These are phyloP conservation scores for Kazachstania bromeliacearum DNA, from an alignment of 805 yeast genomes.

Conservation along the genomic window DNA sequence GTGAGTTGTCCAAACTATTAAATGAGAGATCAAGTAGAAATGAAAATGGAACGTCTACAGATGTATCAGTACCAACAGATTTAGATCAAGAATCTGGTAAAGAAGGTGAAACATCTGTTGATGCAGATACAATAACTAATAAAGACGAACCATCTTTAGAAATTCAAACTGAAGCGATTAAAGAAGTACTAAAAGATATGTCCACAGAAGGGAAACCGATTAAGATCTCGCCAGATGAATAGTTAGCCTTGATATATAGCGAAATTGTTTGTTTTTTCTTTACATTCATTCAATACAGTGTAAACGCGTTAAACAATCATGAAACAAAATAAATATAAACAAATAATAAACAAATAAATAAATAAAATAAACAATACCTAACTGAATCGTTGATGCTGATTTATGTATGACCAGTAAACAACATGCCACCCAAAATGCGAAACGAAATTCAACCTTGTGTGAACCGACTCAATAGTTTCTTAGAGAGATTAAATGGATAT, in stretches of 20 bases:
- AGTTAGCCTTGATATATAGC: too few species aligned
- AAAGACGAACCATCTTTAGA: not conserved
- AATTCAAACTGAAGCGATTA: constrained; percentile 7
- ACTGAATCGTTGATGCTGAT: too few species aligned
- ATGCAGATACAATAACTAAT: not conserved
- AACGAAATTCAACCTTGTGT: constrained; percentile 4
- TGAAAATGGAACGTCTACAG: constrained; percentile 4
- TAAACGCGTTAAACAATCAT: too few species aligned
- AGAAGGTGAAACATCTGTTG: not conserved
- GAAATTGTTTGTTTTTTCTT: too few species aligned
- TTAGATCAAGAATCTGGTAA: not conserved
- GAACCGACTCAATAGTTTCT: constrained; percentile 3
- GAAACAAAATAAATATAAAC: too few species aligned
- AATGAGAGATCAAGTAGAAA: constrained; percentile 29
- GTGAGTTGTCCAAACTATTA: constrained; percentile 32
- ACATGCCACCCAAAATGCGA: not conserved
- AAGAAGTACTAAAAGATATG: constrained; percentile 17
- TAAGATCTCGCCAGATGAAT: constrained; percentile 6
- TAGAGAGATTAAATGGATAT: constrained; percentile 2
- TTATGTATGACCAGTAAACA: too few species aligned
- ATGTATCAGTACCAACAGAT: too few species aligned
- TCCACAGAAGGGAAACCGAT: constrained; percentile 13
- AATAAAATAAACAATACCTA: too few species aligned
- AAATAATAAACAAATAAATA: too few species aligned
- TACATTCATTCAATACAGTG: too few species aligned